A percentile compares a stretch with the other conserved stretches of the same genome.
phyloP scores from a whole-genome alignment of 345 rosid genomes.

The Sonneratia alba region DNA sequence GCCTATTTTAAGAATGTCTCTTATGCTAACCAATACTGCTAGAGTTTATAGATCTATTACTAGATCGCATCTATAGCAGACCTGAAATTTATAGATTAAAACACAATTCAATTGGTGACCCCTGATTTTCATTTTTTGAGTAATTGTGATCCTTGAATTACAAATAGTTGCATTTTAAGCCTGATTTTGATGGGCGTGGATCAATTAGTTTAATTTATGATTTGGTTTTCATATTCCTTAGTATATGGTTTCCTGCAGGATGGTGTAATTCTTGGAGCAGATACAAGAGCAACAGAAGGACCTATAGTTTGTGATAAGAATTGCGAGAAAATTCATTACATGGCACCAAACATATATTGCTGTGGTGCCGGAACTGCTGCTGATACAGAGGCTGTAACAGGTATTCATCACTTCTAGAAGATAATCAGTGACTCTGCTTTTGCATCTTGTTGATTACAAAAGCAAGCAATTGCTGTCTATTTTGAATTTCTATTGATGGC shows the following conservation, averaged over 20 bases:
- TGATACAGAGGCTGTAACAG: constrained; percentile 97
- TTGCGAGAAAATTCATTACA: constrained; percentile 94
- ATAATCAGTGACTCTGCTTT: not conserved
- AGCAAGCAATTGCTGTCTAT: not conserved
- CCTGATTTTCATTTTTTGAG: not conserved
- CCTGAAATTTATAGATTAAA: not conserved
- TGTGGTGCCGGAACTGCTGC: constrained; percentile 99
- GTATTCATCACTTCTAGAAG: constrained; percentile 18
- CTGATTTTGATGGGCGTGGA: not conserved
- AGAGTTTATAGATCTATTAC: not conserved
- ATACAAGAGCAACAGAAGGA: constrained; percentile 55
- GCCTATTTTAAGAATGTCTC: not conserved
- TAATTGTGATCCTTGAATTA: not conserved
- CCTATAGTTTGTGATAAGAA: constrained; percentile 98
- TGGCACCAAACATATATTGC: constrained; percentile 96
- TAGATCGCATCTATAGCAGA: not conserved
- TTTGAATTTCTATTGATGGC: not conserved
- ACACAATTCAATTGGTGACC: no score
- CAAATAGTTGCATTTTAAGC: not conserved
- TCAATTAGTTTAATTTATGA: not conserved
- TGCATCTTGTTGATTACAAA: not conserved
- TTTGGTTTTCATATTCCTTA: not conserved
- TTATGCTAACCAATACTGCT: not conserved
- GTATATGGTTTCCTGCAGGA: constrained; percentile 31
- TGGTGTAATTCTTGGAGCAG: constrained; percentile 94